Conservation (phyloP, 1,284 basidiomycete genomes). For the Wallemia ichthyophaga region DNA sequence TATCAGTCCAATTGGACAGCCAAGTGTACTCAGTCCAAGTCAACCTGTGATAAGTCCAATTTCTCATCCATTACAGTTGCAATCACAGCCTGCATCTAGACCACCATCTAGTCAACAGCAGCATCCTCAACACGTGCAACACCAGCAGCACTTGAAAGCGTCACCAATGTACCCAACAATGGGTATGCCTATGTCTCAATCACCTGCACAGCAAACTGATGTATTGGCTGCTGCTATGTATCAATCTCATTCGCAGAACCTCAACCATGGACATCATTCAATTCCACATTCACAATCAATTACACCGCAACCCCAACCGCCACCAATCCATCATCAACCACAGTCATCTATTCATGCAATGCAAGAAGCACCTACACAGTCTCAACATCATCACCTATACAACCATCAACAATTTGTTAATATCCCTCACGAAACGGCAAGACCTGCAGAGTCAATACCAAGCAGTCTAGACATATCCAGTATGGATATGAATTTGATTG, state of each 20-base stretch:
- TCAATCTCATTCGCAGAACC: neutral
- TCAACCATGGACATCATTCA: no score
- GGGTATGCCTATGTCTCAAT: neutral
- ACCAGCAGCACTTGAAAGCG: no score
- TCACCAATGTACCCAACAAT: neutral
- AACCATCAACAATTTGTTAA: neutral
- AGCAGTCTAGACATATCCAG: neutral
- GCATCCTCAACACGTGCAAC: no score
- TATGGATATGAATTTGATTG: neutral
- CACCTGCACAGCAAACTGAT: neutral
- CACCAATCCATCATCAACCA: neutral
- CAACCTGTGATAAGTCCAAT: neutral
- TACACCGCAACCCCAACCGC: no score
- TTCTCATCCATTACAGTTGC: neutral
- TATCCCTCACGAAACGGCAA: neutral
- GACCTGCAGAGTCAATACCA: neutral
- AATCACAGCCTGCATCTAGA: neutral
- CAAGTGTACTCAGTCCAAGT: neutral
- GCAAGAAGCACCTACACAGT: neutral
- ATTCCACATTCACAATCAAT: no score
- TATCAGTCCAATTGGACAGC: neutral
- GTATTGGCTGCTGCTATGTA: neutral
- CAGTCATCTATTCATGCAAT: no score
- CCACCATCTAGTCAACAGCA: neutral
- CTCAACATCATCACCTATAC: neutral